phyloP scores from a whole-genome alignment of 1,284 basidiomycete species.

The Ceratobasidium sp. region DNA sequence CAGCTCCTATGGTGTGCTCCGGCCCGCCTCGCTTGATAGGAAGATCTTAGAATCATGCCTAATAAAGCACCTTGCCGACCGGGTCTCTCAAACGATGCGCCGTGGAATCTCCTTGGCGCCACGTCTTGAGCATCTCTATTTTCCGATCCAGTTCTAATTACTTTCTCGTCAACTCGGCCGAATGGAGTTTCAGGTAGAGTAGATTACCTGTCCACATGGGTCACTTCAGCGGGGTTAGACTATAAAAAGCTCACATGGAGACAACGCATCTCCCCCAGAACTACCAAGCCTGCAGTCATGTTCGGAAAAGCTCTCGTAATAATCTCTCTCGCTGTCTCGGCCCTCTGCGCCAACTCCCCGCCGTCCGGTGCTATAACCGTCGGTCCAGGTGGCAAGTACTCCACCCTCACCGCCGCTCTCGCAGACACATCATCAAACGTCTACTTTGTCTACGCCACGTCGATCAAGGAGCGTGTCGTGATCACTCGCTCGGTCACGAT shows the following conservation, averaged over 20 bases:
- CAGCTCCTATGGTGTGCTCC: neutral
- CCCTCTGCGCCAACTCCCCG: conserved; percentile 27
- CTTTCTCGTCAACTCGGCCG: neutral
- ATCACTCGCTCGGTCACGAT: conserved; percentile 49
- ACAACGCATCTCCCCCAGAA: too few relatives aligned
- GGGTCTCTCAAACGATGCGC: too few relatives aligned
- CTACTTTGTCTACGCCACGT: conserved; percentile 47
- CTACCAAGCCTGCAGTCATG: neutral
- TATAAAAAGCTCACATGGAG: too few relatives aligned
- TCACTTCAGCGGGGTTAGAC: too few relatives aligned
- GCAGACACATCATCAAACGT: conserved; percentile 45
- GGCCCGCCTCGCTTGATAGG: conserved; percentile 12
- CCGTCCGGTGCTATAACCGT: conserved; percentile 37
- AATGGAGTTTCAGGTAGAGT: neutral
- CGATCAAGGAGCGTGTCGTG: conserved; percentile 47
- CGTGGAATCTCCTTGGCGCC: neutral
- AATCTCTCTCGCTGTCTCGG: neutral
- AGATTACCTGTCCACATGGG: too few relatives aligned
- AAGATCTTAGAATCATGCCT: neutral
- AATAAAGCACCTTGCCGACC: neutral
- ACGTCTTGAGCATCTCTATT: neutral
- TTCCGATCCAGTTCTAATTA: neutral
- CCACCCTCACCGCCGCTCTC: conserved; percentile 47
- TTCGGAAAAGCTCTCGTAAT: neutral
- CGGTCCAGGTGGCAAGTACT: conserved; percentile 47